These are phyloP conservation scores for Entomortierella parvispora DNA, from an alignment of 192 early-diverging fungal genomes.

Conservation along the genomic window DNA sequence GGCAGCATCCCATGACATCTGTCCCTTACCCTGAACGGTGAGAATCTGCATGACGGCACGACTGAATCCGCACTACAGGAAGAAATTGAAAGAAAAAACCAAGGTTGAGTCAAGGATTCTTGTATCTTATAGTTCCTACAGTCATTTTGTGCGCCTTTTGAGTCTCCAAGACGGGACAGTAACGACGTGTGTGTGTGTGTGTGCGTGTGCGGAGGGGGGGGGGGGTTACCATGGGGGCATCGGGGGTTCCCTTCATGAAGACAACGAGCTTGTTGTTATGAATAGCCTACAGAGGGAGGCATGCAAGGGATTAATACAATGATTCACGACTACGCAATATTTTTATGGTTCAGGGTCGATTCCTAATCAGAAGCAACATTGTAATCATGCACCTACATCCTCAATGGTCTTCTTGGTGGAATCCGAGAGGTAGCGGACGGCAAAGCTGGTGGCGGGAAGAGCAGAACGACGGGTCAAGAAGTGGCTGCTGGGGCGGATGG, in stretches of 20 bases:
- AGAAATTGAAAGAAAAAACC: not conserved
- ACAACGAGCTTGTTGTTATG: constrained; percentile 80
- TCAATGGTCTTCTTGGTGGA: constrained; percentile 56
- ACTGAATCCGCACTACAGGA: constrained; percentile 87
- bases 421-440: constrained; percentile 47
- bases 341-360: not conserved
- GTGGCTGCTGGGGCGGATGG: constrained; percentile 38
- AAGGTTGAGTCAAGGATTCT: not conserved
- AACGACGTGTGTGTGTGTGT: too few relatives aligned
- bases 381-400: constrained; percentile 29
- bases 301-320: not conserved
- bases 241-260: constrained; percentile 98
- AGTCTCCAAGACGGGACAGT: too few relatives aligned
- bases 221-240: constrained; percentile 89
- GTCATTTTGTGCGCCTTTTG: too few relatives aligned
- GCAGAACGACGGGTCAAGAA: constrained; percentile 42
- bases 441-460: constrained; percentile 45
- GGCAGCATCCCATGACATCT: not conserved
- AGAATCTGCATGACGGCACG: constrained; percentile 94
- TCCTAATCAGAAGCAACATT: not conserved
- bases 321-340: not conserved
- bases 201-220: too few relatives aligned
- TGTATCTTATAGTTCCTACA: not conserved
- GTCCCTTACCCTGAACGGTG: constrained; percentile 70
- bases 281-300: constrained; percentile 57